A percentile compares a stretch with the other conserved stretches of the same genome.
These are phyloP conservation scores for Irpex rosettiformis DNA, from an alignment of 1,284 basidiomycete genomes.

Conservation along the genomic window DNA sequence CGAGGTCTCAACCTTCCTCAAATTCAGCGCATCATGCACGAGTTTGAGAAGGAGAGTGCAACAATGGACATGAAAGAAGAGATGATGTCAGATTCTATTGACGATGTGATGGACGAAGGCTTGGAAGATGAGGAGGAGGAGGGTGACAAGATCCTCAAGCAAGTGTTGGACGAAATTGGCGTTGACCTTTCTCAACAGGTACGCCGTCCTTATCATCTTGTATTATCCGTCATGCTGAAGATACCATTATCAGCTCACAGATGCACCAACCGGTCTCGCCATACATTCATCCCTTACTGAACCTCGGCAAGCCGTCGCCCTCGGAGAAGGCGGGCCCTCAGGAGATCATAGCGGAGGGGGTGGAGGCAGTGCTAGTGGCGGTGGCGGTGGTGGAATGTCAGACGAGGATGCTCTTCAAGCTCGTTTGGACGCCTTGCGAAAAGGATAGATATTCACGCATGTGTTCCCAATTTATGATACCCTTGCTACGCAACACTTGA, in stretches of 20 bases:
- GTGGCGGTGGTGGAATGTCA: slow-evolving; percentile 46
- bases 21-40: slow-evolving; percentile 95
- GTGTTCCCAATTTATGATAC: slow-evolving; percentile 4
- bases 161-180: slow-evolving; percentile 98
- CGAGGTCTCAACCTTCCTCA: slow-evolving; percentile 90
- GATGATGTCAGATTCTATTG: slow-evolving; percentile 99
- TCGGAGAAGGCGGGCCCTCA: slow-evolving; percentile 59
- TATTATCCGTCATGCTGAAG: not conserved
- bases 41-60: slow-evolving; percentile 95
- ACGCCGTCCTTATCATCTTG: not conserved
- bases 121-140: slow-evolving; percentile 94
- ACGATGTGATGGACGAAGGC: slow-evolving; percentile 97
- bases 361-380: slow-evolving; percentile 38
- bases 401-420: slow-evolving; percentile 91
- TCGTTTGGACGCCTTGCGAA: slow-evolving; percentile 77
- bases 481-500: not conserved
- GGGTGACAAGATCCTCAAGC: slow-evolving; percentile 92
- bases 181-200: slow-evolving; percentile 89
- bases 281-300: slow-evolving; percentile 60
- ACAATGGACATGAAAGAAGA: slow-evolving; percentile 99
- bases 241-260: slow-evolving; percentile 58
- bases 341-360: slow-evolving; percentile 39
- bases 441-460: slow-evolving; percentile 41
- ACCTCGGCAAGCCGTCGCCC: slow-evolving; percentile 73
- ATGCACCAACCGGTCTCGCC: slow-evolving; percentile 75